These are phyloP conservation scores for Teratosphaeria pseudoeucalypti DNA, from an alignment of 2,329 filamentous ascomycete genomes.

Conservation along the genomic window DNA sequence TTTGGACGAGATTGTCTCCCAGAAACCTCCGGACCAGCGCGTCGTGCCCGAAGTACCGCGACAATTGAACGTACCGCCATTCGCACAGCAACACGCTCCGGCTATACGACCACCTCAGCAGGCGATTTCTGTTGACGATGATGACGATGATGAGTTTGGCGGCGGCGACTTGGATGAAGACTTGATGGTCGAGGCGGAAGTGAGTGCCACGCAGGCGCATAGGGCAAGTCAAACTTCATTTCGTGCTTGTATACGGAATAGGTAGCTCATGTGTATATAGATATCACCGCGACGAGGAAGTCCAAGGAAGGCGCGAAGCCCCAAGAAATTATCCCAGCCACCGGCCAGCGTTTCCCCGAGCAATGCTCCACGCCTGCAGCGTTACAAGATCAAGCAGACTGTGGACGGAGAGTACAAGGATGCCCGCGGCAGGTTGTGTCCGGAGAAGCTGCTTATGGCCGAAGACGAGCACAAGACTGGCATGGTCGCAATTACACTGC, in stretches of 20 bases:
- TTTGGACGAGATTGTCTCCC: constrained; percentile 46
- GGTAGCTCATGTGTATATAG: constrained; percentile 26
- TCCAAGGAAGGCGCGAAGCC: constrained; percentile 8
- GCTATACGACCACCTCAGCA: neutral
- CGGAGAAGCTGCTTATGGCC: constrained; percentile 61
- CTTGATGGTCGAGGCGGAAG: constrained; percentile 53
- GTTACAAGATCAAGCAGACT: constrained; percentile 71
- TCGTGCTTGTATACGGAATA: constrained; percentile 11
- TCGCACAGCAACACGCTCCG: neutral
- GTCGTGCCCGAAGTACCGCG: constrained; percentile 39
- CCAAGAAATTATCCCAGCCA: neutral
- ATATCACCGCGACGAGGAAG: constrained; percentile 13
- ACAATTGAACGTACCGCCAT: constrained; percentile 12
- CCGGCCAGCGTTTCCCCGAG: neutral
- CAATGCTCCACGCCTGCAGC: constrained; percentile 21
- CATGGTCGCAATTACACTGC: constrained; percentile 60
- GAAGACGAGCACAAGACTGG: constrained; percentile 63
- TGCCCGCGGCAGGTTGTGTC: constrained; percentile 51
- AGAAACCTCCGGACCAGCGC: constrained; percentile 13
- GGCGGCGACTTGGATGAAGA: constrained; percentile 63
- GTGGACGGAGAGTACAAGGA: constrained; percentile 59
- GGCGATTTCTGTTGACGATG: constrained; percentile 4
- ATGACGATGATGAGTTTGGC: constrained; percentile 61
- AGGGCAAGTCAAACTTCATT: constrained; percentile 26
- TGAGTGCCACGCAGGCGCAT: constrained; percentile 60